Conservation (phyloP, 768 basidiomycete genomes). For the Tephrocybe sp. region DNA sequence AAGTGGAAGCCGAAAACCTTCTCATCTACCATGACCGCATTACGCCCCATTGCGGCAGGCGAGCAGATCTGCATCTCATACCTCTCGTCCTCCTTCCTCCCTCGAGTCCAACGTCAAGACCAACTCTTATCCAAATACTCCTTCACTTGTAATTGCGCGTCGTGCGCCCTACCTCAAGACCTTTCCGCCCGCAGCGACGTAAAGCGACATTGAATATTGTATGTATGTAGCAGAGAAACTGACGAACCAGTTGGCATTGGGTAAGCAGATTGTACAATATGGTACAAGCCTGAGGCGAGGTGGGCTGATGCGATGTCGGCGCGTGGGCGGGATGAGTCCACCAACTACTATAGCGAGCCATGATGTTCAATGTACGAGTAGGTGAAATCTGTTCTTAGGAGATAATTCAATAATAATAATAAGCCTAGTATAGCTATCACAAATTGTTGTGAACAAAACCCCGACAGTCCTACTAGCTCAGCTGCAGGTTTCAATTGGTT, state of each 20-base stretch:
- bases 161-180: constrained; percentile 12
- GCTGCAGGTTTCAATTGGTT: too few species aligned
- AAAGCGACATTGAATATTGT: constrained; percentile 10
- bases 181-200: constrained; percentile 18
- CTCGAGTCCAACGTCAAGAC: constrained; percentile 13
- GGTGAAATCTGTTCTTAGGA: too few species aligned
- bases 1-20: constrained; percentile 14
- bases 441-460: too few species aligned
- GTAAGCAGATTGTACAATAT: constrained; percentile 10
- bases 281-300: too few species aligned
- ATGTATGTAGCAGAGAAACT: constrained; percentile 5
- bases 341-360: too few species aligned
- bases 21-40: constrained; percentile 8
- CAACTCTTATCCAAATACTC: constrained; percentile 8
- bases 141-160: constrained; percentile 19
- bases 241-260: constrained; percentile 8
- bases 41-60: constrained; percentile 16
- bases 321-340: too few species aligned
- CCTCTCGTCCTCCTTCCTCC: not conserved
- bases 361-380: too few species aligned
- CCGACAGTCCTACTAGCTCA: too few species aligned
- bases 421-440: too few species aligned
- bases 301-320: too few species aligned
- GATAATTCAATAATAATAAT: too few species aligned
- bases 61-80: constrained; percentile 20